Evolutionary conservation across 225 moss, liverwort and hornwort genomes (phyloP).

Genomic region (Ulota crispa): DNA sequence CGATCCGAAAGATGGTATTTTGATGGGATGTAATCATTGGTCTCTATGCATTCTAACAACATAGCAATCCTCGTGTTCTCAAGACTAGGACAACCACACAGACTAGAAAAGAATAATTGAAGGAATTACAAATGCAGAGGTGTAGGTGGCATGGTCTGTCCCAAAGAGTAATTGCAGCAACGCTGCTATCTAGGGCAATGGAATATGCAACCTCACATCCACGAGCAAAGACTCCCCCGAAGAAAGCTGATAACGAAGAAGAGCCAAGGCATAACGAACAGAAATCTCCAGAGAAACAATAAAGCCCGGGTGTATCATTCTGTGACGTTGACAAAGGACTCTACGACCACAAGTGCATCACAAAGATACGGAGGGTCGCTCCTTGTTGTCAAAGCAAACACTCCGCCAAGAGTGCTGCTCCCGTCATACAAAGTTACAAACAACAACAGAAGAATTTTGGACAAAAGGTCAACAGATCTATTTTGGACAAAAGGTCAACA

Average conservation of each 20-base stretch:
- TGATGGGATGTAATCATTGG: constrained; percentile 24
- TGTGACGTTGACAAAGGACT: constrained; percentile 16
- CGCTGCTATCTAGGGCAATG: constrained; percentile 57
- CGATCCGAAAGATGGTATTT: constrained; percentile 53
- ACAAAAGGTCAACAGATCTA: no score
- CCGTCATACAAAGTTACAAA: not conserved
- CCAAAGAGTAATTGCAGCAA: constrained; percentile 58
- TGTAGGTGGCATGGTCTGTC: constrained; percentile 36
- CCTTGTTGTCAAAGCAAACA: not conserved
- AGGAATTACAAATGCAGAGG: fast-evolving
- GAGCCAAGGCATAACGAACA: not conserved
- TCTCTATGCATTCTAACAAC: fast-evolving
- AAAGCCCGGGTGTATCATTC: not conserved
- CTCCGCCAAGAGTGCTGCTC: constrained; percentile 4
- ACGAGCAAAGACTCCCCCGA: fast-evolving
- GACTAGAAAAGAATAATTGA: fast-evolving
- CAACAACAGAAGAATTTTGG: fast-evolving
- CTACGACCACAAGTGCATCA: not conserved
- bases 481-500: not conserved
- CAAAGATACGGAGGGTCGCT: not conserved
- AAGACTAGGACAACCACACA: fast-evolving
- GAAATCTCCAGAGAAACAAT: fast-evolving
- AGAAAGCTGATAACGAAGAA: fast-evolving
- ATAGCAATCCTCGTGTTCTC: fast-evolving
- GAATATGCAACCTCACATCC: not conserved